These are phyloP conservation scores for Rhodotorula diobovata DNA, from an alignment of 768 basidiomycete genomes.

Conservation along the genomic window DNA sequence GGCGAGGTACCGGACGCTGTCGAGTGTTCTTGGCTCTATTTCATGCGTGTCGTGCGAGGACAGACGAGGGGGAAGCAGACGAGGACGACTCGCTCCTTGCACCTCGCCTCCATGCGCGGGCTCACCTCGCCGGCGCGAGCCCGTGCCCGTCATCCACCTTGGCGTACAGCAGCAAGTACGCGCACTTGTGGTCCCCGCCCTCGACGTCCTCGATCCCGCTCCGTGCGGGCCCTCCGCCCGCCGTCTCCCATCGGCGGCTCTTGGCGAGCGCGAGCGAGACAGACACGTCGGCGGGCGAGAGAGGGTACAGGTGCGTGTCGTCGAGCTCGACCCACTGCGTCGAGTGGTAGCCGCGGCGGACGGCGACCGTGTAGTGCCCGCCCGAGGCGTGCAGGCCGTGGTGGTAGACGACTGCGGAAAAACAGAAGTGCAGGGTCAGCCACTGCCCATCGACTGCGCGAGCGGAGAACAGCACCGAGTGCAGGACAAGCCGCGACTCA, in stretches of 20 bases:
- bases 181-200: conserved; percentile 23
- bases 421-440: not conserved
- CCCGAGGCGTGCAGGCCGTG: conserved; percentile 85
- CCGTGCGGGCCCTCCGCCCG: not conserved
- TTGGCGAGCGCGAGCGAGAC: conserved; percentile 3
- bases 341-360: conserved; percentile 57
- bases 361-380: conserved; percentile 91
- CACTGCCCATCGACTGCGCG: conserved; percentile 43
- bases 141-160: not conserved
- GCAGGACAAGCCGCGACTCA: conserved; percentile 1
- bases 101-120: no score
- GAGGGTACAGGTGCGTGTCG: conserved; percentile 75
- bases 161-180: conserved; percentile 31
- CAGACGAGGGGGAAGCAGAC: no score
- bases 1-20: no score
- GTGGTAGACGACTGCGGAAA: conserved; percentile 71
- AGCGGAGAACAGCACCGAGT: not conserved
- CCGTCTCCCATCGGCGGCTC: conserved; percentile 16
- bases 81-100: no score
- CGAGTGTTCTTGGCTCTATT: no score
- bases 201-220: not conserved
- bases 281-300: conserved; percentile 15
- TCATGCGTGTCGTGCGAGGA: no score
- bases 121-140: no score
- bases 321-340: conserved; percentile 85